phyloP scores from a whole-genome alignment of 495 filamentous ascomycete species.

The Podospora didyma region DNA sequence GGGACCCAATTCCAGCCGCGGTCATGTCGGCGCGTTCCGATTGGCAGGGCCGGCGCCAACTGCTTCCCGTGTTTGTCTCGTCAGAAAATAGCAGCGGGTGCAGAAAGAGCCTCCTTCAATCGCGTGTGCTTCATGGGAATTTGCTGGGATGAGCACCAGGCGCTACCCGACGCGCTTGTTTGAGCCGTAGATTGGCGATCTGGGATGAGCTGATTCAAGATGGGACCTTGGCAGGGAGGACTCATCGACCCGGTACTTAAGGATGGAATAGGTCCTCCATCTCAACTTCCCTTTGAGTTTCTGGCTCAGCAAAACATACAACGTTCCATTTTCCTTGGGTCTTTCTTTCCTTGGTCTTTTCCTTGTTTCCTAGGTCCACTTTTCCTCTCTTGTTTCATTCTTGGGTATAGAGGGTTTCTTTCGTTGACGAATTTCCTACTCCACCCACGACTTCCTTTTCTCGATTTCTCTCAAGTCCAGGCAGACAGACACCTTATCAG shows the following conservation, averaged over 20 bases:
- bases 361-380: slow-evolving; percentile 10
- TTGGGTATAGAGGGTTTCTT: slow-evolving; percentile 10
- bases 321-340: slow-evolving; percentile 2
- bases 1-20: slow-evolving; percentile 4
- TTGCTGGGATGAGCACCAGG: neutral
- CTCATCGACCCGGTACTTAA: neutral
- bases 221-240: neutral
- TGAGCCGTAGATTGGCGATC: neutral
- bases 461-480: neutral
- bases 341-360: slow-evolving; percentile 18
- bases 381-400: slow-evolving; percentile 18
- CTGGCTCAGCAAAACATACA: neutral
- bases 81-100: slow-evolving; percentile 8
- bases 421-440: slow-evolving; percentile 16
- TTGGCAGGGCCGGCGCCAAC: slow-evolving; percentile 18
- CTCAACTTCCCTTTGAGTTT: neutral
- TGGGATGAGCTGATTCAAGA: neutral
- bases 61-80: slow-evolving; percentile 10
- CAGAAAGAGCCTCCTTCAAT: slow-evolving; percentile 8
- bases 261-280: neutral
- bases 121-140: neutral
- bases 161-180: slow-evolving; percentile 4
- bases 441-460: neutral
- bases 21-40: slow-evolving; percentile 1
- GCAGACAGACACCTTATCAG: no score